Base-by-base conservation (phyloP, 495 filamentous ascomycete genomes). In the Ascobolus immersus region DNA sequence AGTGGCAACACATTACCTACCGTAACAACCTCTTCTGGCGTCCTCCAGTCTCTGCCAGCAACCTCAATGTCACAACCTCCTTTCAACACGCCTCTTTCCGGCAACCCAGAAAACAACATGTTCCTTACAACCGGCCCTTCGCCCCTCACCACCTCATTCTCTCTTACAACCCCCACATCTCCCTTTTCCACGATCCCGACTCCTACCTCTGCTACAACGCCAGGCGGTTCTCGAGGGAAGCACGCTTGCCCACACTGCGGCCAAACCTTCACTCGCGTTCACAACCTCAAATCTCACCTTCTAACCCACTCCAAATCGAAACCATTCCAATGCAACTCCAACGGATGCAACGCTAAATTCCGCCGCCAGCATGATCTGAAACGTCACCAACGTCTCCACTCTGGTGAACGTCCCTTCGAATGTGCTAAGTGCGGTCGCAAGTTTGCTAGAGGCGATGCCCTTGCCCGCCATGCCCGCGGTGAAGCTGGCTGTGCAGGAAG, bases 281-380 rank as follows among this genome's bases (percentile, higher is more conserved):
- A 99, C 49, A 99, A 99, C 42, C 66, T 99, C n/a, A 99, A 99
- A 53, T 91, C 79, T 39, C 86, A 99, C 57, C 65, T 99, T 21
- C 66, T 99, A 37, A 99, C 86, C 0, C 86, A 99, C 48, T 92
- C 84, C 42, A 86, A 99, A 54, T 89, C 94, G 52, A 99, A 99
- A 50, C 86, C 86, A 0, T 99, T 80, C 47, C 66, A 78, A 15
- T 99, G 86, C 45, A 66, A 75, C 36, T 77, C 74, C 14, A n/a
- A n/a, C n/a, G n/a, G n/a, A n/a, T 99, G 86, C 46, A 65, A 82
- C 33, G 70, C 81, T 40, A 68, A 82, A 17, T 99, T 99, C 50
- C 69, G 86, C 30, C 66, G 86, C 38, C 60, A 94, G 17, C 86
- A 99, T 46, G 86, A 99, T 46, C 57, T 99, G 35, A 99, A 99